These are phyloP conservation scores for Talaromyces liani DNA, from an alignment of 495 filamentous ascomycete species.

Conservation along the genomic window DNA sequence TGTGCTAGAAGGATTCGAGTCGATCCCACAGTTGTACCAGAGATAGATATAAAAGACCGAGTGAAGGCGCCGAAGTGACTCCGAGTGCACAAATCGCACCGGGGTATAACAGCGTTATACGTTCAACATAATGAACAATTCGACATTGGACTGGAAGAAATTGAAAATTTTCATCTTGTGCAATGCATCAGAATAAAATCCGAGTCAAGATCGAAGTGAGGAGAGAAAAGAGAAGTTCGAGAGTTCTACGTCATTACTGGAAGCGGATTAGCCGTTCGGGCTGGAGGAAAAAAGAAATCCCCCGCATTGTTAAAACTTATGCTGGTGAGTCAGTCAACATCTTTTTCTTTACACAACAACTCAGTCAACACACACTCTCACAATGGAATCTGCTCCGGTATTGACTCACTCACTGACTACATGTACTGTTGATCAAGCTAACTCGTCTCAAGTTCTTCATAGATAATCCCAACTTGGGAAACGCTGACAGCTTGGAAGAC, in stretches of 20 bases:
- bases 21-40: background rate
- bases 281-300: background rate
- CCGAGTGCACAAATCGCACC: background rate
- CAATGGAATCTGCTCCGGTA: background rate
- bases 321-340: background rate
- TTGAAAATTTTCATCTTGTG: background rate
- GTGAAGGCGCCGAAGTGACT: background rate
- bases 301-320: background rate
- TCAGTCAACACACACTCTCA: background rate
- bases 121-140: background rate
- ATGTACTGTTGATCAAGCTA: background rate
- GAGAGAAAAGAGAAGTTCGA: background rate
- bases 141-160: background rate
- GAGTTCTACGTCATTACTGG: background rate
- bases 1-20: background rate
- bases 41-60: background rate
- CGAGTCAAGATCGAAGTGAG: background rate
- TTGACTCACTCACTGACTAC: background rate
- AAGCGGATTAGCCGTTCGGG: background rate
- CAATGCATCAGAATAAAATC: background rate
- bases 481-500: conserved; percentile 73
- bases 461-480: conserved; percentile 82
- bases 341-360: background rate
- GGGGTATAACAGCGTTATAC: background rate
- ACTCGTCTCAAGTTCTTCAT: conserved; percentile 65